Conservation (phyloP, 495 filamentous ascomycete genomes). For the Elaphomyces granulatus region DNA sequence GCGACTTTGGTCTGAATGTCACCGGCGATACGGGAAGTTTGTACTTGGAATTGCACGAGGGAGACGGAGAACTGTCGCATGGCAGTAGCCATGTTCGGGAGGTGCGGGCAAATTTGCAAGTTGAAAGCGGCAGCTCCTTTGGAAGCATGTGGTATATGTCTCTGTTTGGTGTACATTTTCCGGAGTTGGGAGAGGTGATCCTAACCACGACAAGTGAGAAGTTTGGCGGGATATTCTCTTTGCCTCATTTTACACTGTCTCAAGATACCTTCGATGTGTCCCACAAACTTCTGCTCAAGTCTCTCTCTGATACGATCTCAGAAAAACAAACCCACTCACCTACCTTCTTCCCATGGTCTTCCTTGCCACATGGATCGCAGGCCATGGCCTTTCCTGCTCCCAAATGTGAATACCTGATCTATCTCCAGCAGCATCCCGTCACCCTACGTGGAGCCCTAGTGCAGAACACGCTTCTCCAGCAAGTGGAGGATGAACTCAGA, state of each 20-base stretch:
- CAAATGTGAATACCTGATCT: slow-evolving; percentile 79
- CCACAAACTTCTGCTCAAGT: slow-evolving; percentile 52
- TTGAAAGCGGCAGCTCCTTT: slow-evolving; percentile 52
- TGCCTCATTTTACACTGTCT: slow-evolving; percentile 69
- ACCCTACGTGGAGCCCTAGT: slow-evolving; percentile 21
- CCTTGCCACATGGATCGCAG: slow-evolving; percentile 40
- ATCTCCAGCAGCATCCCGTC: slow-evolving; percentile 64
- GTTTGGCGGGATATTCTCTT: slow-evolving; percentile 72
- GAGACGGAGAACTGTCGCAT: slow-evolving; percentile 13
- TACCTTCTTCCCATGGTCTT: slow-evolving; percentile 49
- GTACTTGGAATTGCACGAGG: slow-evolving; percentile 32
- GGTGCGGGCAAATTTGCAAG: slow-evolving; percentile 47
- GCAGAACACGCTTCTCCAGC: slow-evolving; percentile 35
- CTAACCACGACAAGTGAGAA: slow-evolving; percentile 84
- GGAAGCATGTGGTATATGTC: slow-evolving; percentile 60
- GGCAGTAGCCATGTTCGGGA: slow-evolving; percentile 35
- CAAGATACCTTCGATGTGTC: slow-evolving; percentile 50
- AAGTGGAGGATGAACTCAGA: slow-evolving; percentile 73
- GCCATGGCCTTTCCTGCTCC: slow-evolving; percentile 46
- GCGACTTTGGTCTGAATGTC: slow-evolving; percentile 51
- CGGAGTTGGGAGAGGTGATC: slow-evolving; percentile 56
- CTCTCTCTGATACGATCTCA: slow-evolving; percentile 48
- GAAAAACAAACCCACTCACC: slow-evolving; percentile 39
- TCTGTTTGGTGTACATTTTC: slow-evolving; percentile 73
- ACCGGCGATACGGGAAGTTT: slow-evolving; percentile 41